Percentiles rank a stretch among this genome's conserved stretches.
Conservation (phyloP, 78 protist species). For the Dictyostelium firmibasis region DNA sequence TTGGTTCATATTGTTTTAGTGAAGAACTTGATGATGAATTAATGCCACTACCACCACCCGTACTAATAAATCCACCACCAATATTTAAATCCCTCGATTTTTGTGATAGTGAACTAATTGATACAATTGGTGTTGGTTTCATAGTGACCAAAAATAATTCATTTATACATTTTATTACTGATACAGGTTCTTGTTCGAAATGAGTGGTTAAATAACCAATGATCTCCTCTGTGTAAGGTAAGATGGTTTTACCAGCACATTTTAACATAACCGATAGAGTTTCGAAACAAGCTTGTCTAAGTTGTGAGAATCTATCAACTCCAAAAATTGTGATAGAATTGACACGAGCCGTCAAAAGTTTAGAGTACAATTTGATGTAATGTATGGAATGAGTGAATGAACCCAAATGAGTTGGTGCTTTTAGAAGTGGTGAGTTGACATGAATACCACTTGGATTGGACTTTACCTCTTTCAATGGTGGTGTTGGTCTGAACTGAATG, state of each 20-base stretch:
- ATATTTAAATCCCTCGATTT: not conserved
- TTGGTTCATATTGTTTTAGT: constrained; percentile 15
- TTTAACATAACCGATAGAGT: constrained; percentile 47
- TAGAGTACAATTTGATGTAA: constrained; percentile 48
- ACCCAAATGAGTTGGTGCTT: constrained; percentile 36
- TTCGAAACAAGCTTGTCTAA: constrained; percentile 59
- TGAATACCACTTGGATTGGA: not conserved
- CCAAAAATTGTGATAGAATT: constrained; percentile 52
- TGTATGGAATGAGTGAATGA: constrained; percentile 67
- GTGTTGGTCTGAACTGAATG: constrained; percentile 71
- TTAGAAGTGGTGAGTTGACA: not conserved
- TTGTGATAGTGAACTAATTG: constrained; percentile 25
- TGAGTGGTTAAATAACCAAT: constrained; percentile 45
- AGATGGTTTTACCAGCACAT: constrained; percentile 62
- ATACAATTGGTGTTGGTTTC: constrained; percentile 69
- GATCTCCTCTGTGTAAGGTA: constrained; percentile 70
- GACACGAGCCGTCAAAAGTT: constrained; percentile 19
- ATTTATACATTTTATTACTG: constrained; percentile 45
- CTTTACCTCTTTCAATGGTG: constrained; percentile 61
- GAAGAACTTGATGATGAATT: not conserved
- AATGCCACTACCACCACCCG: not conserved
- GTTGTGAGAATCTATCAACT: constrained; percentile 52
- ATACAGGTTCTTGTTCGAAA: constrained; percentile 75
- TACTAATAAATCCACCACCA: not conserved
- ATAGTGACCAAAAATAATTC: constrained; percentile 61